These are phyloP conservation scores for Parietichytrium sp. DNA, from an alignment of 108 stramenopile genomes.

Conservation along the genomic window DNA sequence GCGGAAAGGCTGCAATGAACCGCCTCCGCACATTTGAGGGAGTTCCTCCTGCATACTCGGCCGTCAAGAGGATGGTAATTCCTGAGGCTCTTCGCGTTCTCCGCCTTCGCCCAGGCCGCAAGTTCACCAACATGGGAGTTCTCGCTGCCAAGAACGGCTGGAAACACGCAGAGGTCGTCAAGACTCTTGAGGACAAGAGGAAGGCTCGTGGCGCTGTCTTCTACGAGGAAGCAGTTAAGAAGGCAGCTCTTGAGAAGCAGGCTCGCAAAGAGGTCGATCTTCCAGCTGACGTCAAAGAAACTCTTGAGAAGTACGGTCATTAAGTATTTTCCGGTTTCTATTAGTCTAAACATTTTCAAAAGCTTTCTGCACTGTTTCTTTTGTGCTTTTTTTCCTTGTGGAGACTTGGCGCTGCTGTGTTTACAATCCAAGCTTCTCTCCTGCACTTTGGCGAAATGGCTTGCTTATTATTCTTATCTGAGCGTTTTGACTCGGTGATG, in stretches of 20 bases:
- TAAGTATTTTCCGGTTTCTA: too few species aligned
- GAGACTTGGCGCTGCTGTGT: too few species aligned
- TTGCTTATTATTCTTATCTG: too few species aligned
- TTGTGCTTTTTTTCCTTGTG: too few species aligned
- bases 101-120: conserved; percentile 77
- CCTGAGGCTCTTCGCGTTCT: conserved; percentile 92
- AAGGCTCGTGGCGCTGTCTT: conserved; percentile 85
- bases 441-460: too few species aligned
- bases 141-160: conserved; percentile 91
- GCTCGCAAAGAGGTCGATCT: conserved; percentile 42
- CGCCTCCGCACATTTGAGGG: conserved; percentile 97
- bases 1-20: conserved; percentile 86
- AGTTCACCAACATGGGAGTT: conserved; percentile 87
- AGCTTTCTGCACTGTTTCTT: too few species aligned
- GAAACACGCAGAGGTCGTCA: conserved; percentile 92
- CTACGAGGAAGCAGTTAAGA: conserved; percentile 90
- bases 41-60: conserved; percentile 95
- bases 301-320: conserved; percentile 37
- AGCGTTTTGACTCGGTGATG: too few species aligned
- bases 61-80: conserved; percentile 96
- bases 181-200: conserved; percentile 85
- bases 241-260: conserved; percentile 42
- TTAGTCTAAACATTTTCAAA: too few species aligned
- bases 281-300: conserved; percentile 5
- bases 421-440: too few species aligned